Evolutionary conservation across 768 basidiomycete species (phyloP).

Genomic region (Pulveroboletus sp.): DNA sequence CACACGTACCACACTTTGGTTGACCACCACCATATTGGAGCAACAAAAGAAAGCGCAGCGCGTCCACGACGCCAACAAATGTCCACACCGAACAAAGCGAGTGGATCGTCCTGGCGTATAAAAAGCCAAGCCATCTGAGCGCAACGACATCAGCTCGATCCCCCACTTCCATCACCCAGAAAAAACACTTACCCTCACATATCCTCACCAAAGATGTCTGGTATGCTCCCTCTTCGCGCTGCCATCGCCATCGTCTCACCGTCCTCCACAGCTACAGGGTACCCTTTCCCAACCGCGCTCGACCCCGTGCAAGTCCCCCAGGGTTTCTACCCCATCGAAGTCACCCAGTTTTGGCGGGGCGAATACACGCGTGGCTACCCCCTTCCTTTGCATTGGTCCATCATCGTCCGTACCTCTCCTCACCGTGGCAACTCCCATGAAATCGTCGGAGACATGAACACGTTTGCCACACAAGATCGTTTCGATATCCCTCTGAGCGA

Average conservation of each 20-base stretch:
- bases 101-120: constrained; percentile 3
- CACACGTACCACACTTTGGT: neutral
- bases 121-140: neutral
- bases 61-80: neutral
- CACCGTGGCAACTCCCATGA: constrained; percentile 23
- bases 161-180: neutral
- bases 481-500: constrained; percentile 12
- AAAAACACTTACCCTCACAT: neutral
- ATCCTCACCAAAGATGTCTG: neutral
- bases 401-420: constrained; percentile 22
- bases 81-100: constrained; percentile 5
- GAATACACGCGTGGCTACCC: constrained; percentile 7
- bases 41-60: constrained; percentile 2
- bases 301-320: constrained; percentile 17
- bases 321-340: constrained; percentile 21
- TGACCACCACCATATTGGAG: neutral
- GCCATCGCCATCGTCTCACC: neutral
- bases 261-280: neutral
- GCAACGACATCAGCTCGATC: neutral
- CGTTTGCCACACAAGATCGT: constrained; percentile 12
- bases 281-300: constrained; percentile 11
- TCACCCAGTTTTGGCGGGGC: constrained; percentile 29
- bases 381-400: constrained; percentile 25
- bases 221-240: neutral
- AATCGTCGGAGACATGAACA: constrained; percentile 24